phyloP scores from a whole-genome alignment of 495 filamentous ascomycete species.

The Talaromyces liani region DNA sequence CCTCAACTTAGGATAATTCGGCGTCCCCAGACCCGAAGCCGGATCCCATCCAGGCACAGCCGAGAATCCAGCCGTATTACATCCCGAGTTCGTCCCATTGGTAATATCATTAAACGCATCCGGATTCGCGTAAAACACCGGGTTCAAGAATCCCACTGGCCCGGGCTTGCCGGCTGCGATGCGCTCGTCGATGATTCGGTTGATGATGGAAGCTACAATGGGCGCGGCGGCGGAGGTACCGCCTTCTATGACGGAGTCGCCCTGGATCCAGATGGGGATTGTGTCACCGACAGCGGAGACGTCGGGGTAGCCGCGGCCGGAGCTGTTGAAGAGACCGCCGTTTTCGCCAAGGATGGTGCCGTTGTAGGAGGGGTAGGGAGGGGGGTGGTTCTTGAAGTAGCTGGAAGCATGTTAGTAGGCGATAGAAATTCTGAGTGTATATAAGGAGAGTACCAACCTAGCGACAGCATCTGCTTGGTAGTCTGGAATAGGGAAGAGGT shows the following conservation, averaged over 20 bases:
- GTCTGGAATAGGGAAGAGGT: constrained; percentile 51
- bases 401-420: constrained; percentile 10
- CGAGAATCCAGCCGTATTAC: constrained; percentile 47
- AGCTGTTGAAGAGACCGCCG: constrained; percentile 49
- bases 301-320: constrained; percentile 58
- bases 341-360: constrained; percentile 35
- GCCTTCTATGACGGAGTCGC: constrained; percentile 15
- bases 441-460: no score
- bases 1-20: constrained; percentile 13
- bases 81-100: constrained; percentile 50
- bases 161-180: constrained; percentile 43
- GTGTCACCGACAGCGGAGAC: constrained; percentile 54
- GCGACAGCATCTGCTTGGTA: constrained; percentile 51
- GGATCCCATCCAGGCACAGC: constrained; percentile 43
- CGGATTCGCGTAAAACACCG: constrained; percentile 52
- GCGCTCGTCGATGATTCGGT: constrained; percentile 56
- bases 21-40: constrained; percentile 40
- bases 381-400: constrained; percentile 43
- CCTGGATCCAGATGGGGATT: constrained; percentile 34
- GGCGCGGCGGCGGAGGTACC: constrained; percentile 52
- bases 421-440: no score
- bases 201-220: constrained; percentile 49
- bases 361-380: constrained; percentile 36
- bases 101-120: constrained; percentile 56
- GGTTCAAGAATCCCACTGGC: constrained; percentile 55